These are phyloP conservation scores for Lotmaria passim DNA, from an alignment of 208 protist genomes.

Conservation along the genomic window DNA sequence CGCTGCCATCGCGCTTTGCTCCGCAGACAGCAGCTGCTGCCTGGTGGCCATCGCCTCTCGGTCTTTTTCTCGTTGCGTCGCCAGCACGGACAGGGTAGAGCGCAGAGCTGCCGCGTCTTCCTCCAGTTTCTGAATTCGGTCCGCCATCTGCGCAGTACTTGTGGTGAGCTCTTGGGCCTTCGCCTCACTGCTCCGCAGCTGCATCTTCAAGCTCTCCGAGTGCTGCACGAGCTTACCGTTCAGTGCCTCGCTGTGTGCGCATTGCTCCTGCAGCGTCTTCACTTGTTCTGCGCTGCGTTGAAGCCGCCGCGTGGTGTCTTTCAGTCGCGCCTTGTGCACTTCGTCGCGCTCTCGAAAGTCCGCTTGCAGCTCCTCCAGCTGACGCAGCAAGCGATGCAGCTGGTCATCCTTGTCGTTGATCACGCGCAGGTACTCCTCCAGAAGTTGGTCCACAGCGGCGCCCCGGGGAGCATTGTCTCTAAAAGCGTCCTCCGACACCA, in stretches of 20 bases:
- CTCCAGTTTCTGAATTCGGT: background rate
- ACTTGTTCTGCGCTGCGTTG: constrained; percentile 29
- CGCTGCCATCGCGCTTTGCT: background rate
- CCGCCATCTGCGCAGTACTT: background rate
- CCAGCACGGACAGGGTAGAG: constrained; percentile 5
- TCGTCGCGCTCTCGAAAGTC: constrained; percentile 42
- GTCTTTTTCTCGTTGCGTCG: background rate
- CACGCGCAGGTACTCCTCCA: constrained; percentile 88
- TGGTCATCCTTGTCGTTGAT: constrained; percentile 89
- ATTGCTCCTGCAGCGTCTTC: constrained; percentile 34
- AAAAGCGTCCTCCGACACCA: constrained; percentile 19
- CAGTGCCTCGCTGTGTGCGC: constrained; percentile 31
- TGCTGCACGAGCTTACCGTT: constrained; percentile 44
- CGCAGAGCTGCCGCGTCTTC: background rate
- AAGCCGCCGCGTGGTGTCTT: constrained; percentile 24
- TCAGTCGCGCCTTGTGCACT: constrained; percentile 21
- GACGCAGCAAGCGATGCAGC: constrained; percentile 61
- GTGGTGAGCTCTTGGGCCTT: background rate
- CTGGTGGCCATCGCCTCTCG: background rate
- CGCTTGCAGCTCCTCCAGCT: constrained; percentile 48
- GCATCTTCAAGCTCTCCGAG: constrained; percentile 43
- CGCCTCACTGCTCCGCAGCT: constrained; percentile 28
- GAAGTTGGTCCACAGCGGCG: constrained; percentile 63
- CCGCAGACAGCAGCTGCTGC: background rate
- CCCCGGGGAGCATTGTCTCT: constrained; percentile 5